Base-by-base conservation (phyloP, 1,284 basidiomycete species). In the Cutaneotrichosporon daszewskae region DNA sequence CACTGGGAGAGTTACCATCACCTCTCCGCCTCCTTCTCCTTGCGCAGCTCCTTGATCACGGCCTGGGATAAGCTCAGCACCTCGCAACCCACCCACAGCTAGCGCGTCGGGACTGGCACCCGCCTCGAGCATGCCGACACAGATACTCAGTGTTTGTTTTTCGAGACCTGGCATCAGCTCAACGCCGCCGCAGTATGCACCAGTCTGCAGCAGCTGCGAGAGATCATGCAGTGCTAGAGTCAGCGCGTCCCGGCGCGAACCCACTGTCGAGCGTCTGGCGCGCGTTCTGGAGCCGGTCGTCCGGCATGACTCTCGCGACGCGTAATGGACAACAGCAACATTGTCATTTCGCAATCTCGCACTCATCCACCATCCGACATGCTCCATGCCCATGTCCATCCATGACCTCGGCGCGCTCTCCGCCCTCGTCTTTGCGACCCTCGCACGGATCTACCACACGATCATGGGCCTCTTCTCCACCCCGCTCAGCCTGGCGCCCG, bases 101-200 rank as follows among this genome's bases (percentile, higher is more conserved):
- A 70, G 52, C 3, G 65, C 63, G 46, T 70, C 68, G 3, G 68
- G 68, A 48, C 68, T 68, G 18, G 68, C 60, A 25, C 68, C 68
- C 9, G 55, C 55, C 50, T 70, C 68, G 17, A 70, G 66, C 68
- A 70, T 68, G 7, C 64, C 61, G 11, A 68, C 60, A 47, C 68
- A 70, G 31, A 67, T 60, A 5, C 58, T 61, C 11, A 70, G 49
- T 8, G 64, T 60, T 40, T 67, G 64, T 46, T 68, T 70, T 27
- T 70, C 66, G 14, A 70, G 57, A 2, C 68, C 68, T 69, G 45
- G 14, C 11, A 39, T 41, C 6, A 40, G 44, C 32, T 8, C 8
- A 14, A 28, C 27, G 26, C 14, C 20, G n/a, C 17, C 24, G 4
- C 11, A 14, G 17, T 13, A 47, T 57, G 32, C 26, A 68, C 68